These are phyloP conservation scores for Ceratocystis albifundus DNA, from an alignment of 2,329 filamentous ascomycete species.

Conservation along the genomic window DNA sequence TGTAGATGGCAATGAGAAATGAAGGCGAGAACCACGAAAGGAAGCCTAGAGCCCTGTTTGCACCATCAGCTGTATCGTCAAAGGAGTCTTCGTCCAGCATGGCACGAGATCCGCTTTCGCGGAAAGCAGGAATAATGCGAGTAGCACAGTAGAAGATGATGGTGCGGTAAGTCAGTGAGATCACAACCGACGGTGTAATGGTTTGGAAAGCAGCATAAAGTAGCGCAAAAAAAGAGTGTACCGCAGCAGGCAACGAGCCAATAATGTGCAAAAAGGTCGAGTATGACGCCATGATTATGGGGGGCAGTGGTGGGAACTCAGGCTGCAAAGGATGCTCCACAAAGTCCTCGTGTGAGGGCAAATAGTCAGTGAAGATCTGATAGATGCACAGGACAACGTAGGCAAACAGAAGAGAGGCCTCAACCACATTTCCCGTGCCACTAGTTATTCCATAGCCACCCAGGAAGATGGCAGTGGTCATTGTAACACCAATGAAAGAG, in stretches of 20 bases:
- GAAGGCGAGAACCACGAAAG: constrained; percentile 91
- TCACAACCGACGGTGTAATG: constrained; percentile 89
- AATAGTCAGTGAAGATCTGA: constrained; percentile 97
- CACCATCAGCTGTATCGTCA: constrained; percentile 66
- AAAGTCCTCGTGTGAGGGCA: constrained; percentile 55
- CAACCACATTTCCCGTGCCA: constrained; percentile 85
- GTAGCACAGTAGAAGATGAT: constrained; percentile 94
- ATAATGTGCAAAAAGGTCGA: constrained; percentile 78
- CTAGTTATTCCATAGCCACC: constrained; percentile 90
- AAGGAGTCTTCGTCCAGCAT: constrained; percentile 74
- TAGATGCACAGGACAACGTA: constrained; percentile 98
- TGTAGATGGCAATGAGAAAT: constrained; percentile 92
- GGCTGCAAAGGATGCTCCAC: constrained; percentile 48
- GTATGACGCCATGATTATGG: constrained; percentile 97
- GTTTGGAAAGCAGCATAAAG: constrained; percentile 87
- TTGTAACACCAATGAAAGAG: constrained; percentile 79
- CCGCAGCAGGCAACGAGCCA: constrained; percentile 67
- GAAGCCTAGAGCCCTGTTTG: constrained; percentile 67
- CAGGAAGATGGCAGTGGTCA: constrained; percentile 85
- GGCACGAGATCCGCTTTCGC: constrained; percentile 71
- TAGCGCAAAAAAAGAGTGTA: constrained; percentile 74
- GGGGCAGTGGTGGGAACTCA: constrained; percentile 92
- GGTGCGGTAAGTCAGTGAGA: constrained; percentile 84
- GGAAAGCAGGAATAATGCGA: constrained; percentile 86
- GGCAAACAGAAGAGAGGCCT: constrained; percentile 88